These are phyloP conservation scores for Metarhizium rileyi DNA, from an alignment of 2,329 filamentous ascomycete species.

Conservation along the genomic window DNA sequence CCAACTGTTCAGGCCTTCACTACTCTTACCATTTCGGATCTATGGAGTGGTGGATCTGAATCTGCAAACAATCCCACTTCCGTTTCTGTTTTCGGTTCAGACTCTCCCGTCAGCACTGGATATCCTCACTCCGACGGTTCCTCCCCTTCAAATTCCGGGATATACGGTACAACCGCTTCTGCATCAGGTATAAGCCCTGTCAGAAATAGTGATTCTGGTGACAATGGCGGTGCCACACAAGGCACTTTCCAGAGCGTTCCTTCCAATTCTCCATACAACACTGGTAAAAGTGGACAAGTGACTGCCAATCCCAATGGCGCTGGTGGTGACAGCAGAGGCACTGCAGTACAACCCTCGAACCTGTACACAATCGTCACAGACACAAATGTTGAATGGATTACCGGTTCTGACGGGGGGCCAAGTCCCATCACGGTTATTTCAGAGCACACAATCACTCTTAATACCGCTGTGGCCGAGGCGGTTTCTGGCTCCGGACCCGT, in stretches of 20 bases:
- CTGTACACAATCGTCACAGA: slow-evolving; percentile 15
- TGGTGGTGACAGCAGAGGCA: neutral
- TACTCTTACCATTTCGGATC: slow-evolving; percentile 24
- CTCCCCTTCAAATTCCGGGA: slow-evolving; percentile 10
- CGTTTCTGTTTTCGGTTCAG: neutral
- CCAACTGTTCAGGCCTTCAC: slow-evolving; percentile 21
- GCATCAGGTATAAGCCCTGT: slow-evolving; percentile 10
- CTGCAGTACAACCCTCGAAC: neutral
- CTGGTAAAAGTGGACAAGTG: slow-evolving; percentile 1
- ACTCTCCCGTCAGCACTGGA: slow-evolving; percentile 9
- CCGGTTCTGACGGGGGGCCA: slow-evolving; percentile 7
- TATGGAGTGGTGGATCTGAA: slow-evolving; percentile 18
- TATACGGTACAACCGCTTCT: slow-evolving; percentile 9
- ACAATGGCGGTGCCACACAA: slow-evolving; percentile 8
- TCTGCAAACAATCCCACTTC: slow-evolving; percentile 5
- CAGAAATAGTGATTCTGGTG: slow-evolving; percentile 7
- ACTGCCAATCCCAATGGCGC: slow-evolving; percentile 1
- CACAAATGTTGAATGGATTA: slow-evolving; percentile 14
- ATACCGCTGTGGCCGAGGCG: neutral
- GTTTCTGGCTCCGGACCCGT: slow-evolving; percentile 2
- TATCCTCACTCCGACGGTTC: slow-evolving; percentile 9
- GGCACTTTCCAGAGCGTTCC: slow-evolving; percentile 1
- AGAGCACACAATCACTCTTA: slow-evolving; percentile 14
- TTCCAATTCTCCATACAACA: neutral
- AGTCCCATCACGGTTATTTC: slow-evolving; percentile 14